phyloP scores from a whole-genome alignment of 148 eudicot genomes.

The Rhododendron williamsianum region DNA sequence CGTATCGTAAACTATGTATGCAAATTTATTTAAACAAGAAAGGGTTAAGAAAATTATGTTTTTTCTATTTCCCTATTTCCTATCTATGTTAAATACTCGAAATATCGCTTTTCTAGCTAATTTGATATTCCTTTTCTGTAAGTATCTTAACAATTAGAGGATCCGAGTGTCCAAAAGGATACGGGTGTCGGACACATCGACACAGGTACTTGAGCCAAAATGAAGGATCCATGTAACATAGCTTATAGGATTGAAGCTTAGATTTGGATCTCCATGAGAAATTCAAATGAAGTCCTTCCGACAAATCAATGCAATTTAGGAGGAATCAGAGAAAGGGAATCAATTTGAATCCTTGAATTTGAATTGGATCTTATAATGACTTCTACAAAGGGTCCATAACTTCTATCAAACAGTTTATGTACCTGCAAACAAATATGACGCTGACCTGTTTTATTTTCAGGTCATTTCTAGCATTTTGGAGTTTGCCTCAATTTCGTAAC shows the following conservation, averaged over 20 bases:
- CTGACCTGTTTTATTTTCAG: background rate
- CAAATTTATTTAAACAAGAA: no score
- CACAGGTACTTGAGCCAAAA: no score
- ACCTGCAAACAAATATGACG: background rate
- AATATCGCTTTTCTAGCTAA: no score
- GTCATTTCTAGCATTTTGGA: background rate
- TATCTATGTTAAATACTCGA: no score
- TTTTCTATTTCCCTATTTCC: no score
- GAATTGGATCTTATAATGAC: background rate
- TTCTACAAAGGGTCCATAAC: background rate
- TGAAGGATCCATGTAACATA: no score
- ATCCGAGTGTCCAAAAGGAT: no score
- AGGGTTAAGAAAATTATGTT: no score
- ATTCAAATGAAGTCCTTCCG: background rate
- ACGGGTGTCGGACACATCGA: no score
- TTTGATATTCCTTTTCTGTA: no score
- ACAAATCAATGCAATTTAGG: background rate
- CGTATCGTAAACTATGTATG: no score
- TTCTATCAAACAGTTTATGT: background rate
- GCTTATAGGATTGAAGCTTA: background rate
- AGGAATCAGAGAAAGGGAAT: background rate
- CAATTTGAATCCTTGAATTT: background rate
- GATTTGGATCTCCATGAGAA: background rate
- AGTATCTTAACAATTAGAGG: no score
- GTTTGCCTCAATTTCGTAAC: background rate